Conservation (phyloP, 225 moss, liverwort and hornwort species). For the Pseudoscleropodium purum region DNA sequence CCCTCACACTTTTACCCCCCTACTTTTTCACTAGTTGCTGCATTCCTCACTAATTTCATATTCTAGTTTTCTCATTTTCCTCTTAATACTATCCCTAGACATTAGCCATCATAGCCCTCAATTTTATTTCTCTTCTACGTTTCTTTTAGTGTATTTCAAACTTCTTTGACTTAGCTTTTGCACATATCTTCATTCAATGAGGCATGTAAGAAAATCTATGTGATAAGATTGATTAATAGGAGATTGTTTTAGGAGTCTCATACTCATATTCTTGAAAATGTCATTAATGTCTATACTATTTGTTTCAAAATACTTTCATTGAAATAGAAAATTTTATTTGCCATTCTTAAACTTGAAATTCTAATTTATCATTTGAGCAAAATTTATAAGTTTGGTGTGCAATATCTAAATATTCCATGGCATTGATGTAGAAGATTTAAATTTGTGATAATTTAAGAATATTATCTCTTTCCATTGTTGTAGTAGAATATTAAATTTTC, state of each 20-base stretch:
- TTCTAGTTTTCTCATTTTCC: not conserved
- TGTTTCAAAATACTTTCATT: not conserved
- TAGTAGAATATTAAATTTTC: too few species aligned
- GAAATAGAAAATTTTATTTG: not conserved
- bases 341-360: not conserved
- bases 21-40: not conserved
- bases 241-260: accelerated
- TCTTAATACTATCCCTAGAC: not conserved
- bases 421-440: not conserved
- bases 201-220: not conserved
- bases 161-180: not conserved
- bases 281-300: not conserved
- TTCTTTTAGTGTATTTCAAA: not conserved
- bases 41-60: not conserved
- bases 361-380: not conserved
- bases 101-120: too few species aligned
- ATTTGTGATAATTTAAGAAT: not conserved
- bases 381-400: too few species aligned
- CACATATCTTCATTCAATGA: too few species aligned
- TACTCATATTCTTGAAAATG: not conserved
- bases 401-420: not conserved
- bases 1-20: not conserved
- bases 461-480: not conserved
- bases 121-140: not conserved
- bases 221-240: not conserved